Base-by-base conservation (phyloP, 1,284 basidiomycete species). In the Ustilago loliicola region DNA sequence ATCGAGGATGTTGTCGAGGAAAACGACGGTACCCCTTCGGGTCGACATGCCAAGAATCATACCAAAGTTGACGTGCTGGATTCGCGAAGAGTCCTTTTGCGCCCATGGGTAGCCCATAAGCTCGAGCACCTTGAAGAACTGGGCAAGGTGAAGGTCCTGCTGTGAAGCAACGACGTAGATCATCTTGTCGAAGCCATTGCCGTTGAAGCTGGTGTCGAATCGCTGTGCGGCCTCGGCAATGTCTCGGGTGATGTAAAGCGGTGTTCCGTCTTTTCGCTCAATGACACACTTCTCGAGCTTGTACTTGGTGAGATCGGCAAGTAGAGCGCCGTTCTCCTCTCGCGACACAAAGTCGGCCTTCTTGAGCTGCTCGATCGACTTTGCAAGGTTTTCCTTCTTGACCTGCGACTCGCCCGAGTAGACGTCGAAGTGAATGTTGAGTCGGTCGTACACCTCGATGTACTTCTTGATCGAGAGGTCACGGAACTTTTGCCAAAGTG, bases 221-320 rank as follows among this genome's bases (percentile, higher is more conserved):
- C 96, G 93, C 88, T 98, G 93, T 80, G 93, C 92, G 0, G 96
- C 95, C 52, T 92, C 96, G 52, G 92, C 96, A 74, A 99, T 94
- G 88, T 99, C 96, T 73, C 96, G 94, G n/a, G 96, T 98, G 74
- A 99, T 91, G 88, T 99, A 99, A 80, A 98, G 96, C 0, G 94
- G 94, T 7, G 96, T 98, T 27, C 96, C 96, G 83, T 99, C 96
- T 94, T 83, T 92, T 92, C 89, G 98, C 98, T 82, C 93, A 89
- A 99, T 89, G 68, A 99, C 93, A 9, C 95, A 93, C 86, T 93
- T 94, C 53, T 93, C 95, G 78, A 99, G 79, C 80, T 86, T 86
- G 83, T 84, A 86, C 56, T 73, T 65, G 53, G 77, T 80, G 57
- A 86, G 50, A 40, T 86, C 84, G 61, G 80, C 78, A 2, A 86